Evolutionary conservation across 441 rosid species (phyloP), one percentile per base, ranked within the genome.

Genomic region (Populus hybrid): DNA sequence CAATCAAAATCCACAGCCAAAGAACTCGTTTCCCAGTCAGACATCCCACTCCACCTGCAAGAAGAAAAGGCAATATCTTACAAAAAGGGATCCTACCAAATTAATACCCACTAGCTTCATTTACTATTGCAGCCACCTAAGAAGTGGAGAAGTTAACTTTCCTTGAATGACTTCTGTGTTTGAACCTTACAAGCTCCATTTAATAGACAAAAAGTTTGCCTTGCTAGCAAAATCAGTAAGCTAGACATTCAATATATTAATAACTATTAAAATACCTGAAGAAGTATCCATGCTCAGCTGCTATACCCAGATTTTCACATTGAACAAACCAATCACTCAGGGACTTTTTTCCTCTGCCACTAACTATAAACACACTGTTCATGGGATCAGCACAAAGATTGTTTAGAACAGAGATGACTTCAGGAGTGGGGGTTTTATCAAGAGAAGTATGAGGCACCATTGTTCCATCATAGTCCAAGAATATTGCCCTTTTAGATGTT

Each of bases 211-310:
- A 63, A 63, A 9, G 28, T 63, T 10, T 14, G 11, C 5, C 18
- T 69, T n/a, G 38, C 38, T 35, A 35, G 50, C 42, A n/a, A 69
- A 69, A 16, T 10, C 36, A 63, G 5, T 11, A 57, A 24, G 36
- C 70, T 36, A 18, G 34, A 20, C 7, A 70, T 61, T 71, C 21
- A 73, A 74, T 70, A 28, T 10, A 10, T 14, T 24, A 20, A 69
- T 57, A 87, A 74, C 84, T 82, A 80, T 82, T 88, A 75, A 40
- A 82, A 59, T 79, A 93, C 99, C 95, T 92, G 63, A 85, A 81
- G 86, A 89, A 90, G 87, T 89, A 93, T 71, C 99, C 99, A 80
- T 94, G 99, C 80, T 94, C 98, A 30, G 99, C 97, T 10, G 99
- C 99, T 69, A 94, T 90, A 63, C 97, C 97, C 50, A 94, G 82